phyloP scores from a whole-genome alignment of 805 yeast species.

The Nakazawaea wickerhamii region DNA sequence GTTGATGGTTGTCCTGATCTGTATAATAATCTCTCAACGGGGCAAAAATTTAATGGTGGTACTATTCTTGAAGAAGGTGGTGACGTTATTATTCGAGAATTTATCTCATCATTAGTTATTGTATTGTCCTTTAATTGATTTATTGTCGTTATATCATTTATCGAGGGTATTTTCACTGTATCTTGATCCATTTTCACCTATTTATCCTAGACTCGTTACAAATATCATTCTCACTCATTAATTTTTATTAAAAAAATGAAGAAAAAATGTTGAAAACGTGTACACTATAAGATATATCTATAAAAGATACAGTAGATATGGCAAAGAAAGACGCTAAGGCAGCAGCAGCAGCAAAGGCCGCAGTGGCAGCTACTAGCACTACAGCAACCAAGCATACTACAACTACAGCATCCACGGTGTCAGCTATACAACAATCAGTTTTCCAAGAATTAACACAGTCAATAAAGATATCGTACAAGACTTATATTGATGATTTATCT shows the following conservation, averaged over 20 bases:
- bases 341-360: conserved; percentile 19
- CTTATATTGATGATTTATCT: conserved; percentile 27
- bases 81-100: conserved; percentile 29
- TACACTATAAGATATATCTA: conserved; percentile 4
- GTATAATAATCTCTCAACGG: conserved; percentile 83
- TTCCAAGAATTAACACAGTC: conserved; percentile 27
- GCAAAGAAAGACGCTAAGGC: conserved; percentile 32
- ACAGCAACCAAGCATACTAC: conserved; percentile 12
- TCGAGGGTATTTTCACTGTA: background rate
- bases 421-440: conserved; percentile 15
- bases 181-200: conserved; percentile 4
- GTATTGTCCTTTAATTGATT: conserved; percentile 22
- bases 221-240: background rate
- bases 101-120: conserved; percentile 17
- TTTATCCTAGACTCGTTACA: background rate
- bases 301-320: conserved; percentile 24
- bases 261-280: background rate
- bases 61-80: conserved; percentile 68
- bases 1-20: conserved; percentile 93
- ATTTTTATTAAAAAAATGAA: background rate
- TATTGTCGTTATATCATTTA: conserved; percentile 17
- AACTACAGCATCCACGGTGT: conserved; percentile 1
- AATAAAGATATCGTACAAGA: conserved; percentile 24
- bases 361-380: conserved; percentile 5
- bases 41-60: conserved; percentile 93